These are phyloP conservation scores for Gynandropsis gynandra DNA, from an alignment of 345 rosid species.

Conservation along the genomic window DNA sequence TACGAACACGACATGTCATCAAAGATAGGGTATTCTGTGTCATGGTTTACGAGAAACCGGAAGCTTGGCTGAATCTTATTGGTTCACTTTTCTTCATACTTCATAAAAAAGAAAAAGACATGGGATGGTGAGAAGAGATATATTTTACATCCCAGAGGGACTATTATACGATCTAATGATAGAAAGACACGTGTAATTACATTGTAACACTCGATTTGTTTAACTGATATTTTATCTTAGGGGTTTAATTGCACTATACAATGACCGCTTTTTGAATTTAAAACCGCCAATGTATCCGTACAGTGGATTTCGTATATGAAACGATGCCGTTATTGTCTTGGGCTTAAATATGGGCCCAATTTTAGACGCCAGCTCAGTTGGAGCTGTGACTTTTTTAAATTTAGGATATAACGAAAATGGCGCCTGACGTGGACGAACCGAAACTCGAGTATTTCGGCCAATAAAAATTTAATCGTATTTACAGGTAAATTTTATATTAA, in stretches of 20 bases:
- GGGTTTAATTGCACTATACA: constrained; percentile 2
- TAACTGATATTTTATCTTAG: not conserved
- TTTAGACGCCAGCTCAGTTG: too few relatives aligned
- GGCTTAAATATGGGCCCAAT: constrained; percentile 18
- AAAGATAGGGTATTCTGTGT: constrained; percentile 13
- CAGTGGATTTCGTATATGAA: constrained; percentile 3
- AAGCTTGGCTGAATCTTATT: constrained; percentile 17
- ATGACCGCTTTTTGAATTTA: constrained; percentile 4
- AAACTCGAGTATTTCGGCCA: too few relatives aligned
- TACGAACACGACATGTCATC: constrained; percentile 11
- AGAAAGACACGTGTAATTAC: constrained; percentile 15
- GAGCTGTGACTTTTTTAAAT: too few relatives aligned
- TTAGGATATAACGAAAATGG: too few relatives aligned
- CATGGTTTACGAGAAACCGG: constrained; percentile 19
- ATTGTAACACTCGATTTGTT: constrained; percentile 13
- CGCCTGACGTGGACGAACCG: too few relatives aligned
- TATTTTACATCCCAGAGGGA: too few relatives aligned
- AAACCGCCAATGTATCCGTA: constrained; percentile 11
- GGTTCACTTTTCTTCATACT: too few relatives aligned
- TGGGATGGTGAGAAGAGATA: too few relatives aligned
- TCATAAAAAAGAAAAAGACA: too few relatives aligned
- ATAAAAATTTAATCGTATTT: too few relatives aligned
- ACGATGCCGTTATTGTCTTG: constrained; percentile 1
- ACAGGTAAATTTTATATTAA: too few relatives aligned
- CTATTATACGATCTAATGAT: not conserved